Conservation (phyloP, 768 basidiomycete species). For the Lyophyllum shimeji region DNA sequence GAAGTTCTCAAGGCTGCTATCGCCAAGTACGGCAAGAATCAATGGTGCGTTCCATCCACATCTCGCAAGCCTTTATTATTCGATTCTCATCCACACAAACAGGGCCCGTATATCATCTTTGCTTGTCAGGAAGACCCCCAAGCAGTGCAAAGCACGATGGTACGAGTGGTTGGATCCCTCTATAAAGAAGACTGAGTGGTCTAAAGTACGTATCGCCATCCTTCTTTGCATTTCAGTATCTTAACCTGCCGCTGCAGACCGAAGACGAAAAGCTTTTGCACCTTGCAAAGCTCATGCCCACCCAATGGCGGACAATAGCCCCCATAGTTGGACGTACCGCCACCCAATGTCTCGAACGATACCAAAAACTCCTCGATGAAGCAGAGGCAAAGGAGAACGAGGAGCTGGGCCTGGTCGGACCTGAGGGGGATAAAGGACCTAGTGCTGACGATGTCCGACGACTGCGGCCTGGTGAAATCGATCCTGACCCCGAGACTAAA, state of each 20-base stretch:
- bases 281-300: conserved; percentile 98
- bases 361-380: conserved; percentile 96
- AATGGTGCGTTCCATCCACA: conserved; percentile 57
- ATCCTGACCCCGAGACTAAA: conserved; percentile 98
- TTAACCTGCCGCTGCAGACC: conserved; percentile 50
- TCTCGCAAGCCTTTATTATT: background rate
- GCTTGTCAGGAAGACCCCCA: conserved; percentile 96
- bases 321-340: conserved; percentile 98
- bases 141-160: conserved; percentile 99
- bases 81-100: conserved; percentile 1
- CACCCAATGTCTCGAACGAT: conserved; percentile 95
- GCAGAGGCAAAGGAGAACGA: conserved; percentile 96
- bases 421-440: conserved; percentile 76
- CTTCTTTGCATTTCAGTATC: background rate
- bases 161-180: conserved; percentile 99
- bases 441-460: conserved; percentile 91
- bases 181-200: conserved; percentile 99
- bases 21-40: conserved; percentile 95
- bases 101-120: conserved; percentile 98
- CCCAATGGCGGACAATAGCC: conserved; percentile 99
- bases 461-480: conserved; percentile 93
- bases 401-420: conserved; percentile 88
- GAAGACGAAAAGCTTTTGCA: conserved; percentile 99
- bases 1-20: conserved; percentile 99
- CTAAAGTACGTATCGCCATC: conserved; percentile 60